Evolutionary conservation across 225 moss, liverwort and hornwort genomes (phyloP), one percentile per base, ranked within the genome.

Genomic region (Bryoerythrophyllum caledonicum): DNA sequence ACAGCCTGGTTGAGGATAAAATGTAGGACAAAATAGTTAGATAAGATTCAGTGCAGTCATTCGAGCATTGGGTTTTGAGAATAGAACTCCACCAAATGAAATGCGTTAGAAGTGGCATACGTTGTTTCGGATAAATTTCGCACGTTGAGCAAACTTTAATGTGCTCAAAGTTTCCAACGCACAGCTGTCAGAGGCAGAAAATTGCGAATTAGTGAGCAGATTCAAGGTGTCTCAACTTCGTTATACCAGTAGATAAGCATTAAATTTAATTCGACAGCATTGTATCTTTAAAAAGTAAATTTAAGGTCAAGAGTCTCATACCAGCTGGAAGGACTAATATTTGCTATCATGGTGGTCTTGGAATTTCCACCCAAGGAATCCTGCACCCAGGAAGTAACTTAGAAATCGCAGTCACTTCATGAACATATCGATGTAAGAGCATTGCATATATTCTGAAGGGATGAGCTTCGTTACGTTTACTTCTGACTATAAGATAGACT

Each of bases 261-360:
- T 4, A 19, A 21, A 10, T 9, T 17, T 30, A 12, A 64, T 57
- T 55, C 24, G 62, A 58, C 32, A 58, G 58, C 51, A 72, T 23
- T 49, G 14, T 20, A 52, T 58, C 40, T 72, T 15, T 10, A 15
- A 34, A 44, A 32, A 53, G 30, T 61, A 72, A 61, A n/a, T 46
- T 13, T 7, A 30, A 63, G 60, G 73, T 14, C 34, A 2, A 60
- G 37, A 65, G 80, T 49, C 30, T 32, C 37, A 28, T 84, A 90
- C 90, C 90, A 87, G 81, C 83, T 85, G 35, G 90, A 90, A 72
- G 90, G 90, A 71, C 90, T 90, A 54, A 89, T 86, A 75, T 89
- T 89, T 30, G 88, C 88, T 49, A 89, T 89, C 88, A 89, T 89
- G 55, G 86, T 89, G 30, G 88, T 89, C 79, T 89, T 89, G 35